A percentile compares a stretch with the other conserved stretches of the same genome.
These are phyloP conservation scores for Blastosporella zonata DNA, from an alignment of 1,284 basidiomycete genomes.

Conservation along the genomic window DNA sequence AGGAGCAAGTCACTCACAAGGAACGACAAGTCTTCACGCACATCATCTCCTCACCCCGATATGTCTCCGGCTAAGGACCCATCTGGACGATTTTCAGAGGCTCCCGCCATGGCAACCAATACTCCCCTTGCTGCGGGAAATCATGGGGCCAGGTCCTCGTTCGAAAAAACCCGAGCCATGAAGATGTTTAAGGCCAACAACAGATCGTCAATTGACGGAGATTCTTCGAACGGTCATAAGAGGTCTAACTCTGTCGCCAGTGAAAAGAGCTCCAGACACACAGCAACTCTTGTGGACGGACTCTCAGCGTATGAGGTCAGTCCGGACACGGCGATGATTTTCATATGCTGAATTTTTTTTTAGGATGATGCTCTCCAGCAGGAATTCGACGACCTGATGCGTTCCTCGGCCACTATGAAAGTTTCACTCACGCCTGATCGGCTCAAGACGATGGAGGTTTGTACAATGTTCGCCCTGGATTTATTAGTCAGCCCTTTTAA, in stretches of 20 bases:
- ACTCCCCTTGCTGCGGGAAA: slow-evolving; percentile 24
- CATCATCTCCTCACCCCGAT: slow-evolving; percentile 40
- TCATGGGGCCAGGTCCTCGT: slow-evolving; percentile 46
- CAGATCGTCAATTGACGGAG: slow-evolving; percentile 42
- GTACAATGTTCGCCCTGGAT: slow-evolving; percentile 27
- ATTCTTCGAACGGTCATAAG: slow-evolving; percentile 43
- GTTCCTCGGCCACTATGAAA: slow-evolving; percentile 86
- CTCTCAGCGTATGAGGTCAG: slow-evolving; percentile 27
- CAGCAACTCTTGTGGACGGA: slow-evolving; percentile 24
- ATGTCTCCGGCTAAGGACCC: slow-evolving; percentile 25
- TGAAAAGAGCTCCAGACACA: slow-evolving; percentile 39
- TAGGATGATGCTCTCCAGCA: slow-evolving; percentile 57
- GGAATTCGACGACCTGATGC: slow-evolving; percentile 90
- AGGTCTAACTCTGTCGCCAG: slow-evolving; percentile 53
- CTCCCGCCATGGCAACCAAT: slow-evolving; percentile 26
- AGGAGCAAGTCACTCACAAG: slow-evolving; percentile 69
- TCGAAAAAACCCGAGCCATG: slow-evolving; percentile 56
- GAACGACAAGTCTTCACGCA: slow-evolving; percentile 38
- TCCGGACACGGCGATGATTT: slow-evolving; percentile 1
- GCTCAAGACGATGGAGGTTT: slow-evolving; percentile 86
- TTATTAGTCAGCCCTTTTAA: slow-evolving; percentile 27
- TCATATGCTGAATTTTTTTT: slow-evolving; percentile 17
- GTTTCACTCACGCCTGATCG: slow-evolving; percentile 93
- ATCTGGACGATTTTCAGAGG: slow-evolving; percentile 44
- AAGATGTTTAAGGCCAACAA: slow-evolving; percentile 50